Percentiles rank a stretch among this genome's conserved stretches.
These are phyloP conservation scores for Syncephalis plumigaleata DNA, from an alignment of 371 early-diverging fungal species.

Conservation along the genomic window DNA sequence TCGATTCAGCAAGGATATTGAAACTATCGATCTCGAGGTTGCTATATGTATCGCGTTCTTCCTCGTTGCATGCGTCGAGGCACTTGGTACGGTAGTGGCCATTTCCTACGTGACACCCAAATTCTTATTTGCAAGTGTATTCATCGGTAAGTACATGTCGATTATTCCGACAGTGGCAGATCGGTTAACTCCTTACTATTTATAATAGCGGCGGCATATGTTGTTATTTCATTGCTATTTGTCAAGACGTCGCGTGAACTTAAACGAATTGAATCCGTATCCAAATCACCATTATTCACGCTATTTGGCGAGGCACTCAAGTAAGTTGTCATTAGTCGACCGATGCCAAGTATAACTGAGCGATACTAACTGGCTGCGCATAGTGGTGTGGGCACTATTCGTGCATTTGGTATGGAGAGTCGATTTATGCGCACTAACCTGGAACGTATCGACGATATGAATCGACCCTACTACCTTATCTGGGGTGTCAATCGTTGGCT, in stretches of 20 bases:
- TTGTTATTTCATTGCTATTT: constrained; percentile 33
- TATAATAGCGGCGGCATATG: constrained; percentile 19
- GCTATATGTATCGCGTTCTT: constrained; percentile 30
- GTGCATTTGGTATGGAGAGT: constrained; percentile 51
- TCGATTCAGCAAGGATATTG: constrained; percentile 66
- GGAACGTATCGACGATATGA: constrained; percentile 32
- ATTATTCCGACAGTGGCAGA: too few relatives aligned
- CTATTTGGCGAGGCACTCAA: constrained; percentile 56
- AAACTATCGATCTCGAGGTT: constrained; percentile 43
- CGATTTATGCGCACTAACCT: constrained; percentile 33
- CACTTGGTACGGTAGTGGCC: constrained; percentile 38
- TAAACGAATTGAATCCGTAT: constrained; percentile 59
- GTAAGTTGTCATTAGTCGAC: constrained; percentile 31
- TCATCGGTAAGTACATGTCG: too few relatives aligned
- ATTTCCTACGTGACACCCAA: constrained; percentile 36
- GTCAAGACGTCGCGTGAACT: constrained; percentile 52
- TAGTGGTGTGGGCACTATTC: constrained; percentile 48
- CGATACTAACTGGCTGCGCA: too few relatives aligned
- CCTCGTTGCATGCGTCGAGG: constrained; percentile 22
- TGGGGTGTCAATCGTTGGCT: constrained; percentile 80
- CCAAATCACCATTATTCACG: constrained; percentile 64
- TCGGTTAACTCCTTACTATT: not conserved
- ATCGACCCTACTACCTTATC: constrained; percentile 44
- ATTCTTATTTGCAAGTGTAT: constrained; percentile 23
- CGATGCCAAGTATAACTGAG: constrained; percentile 26